Base-by-base conservation (phyloP, 164 flowering plant species). In the Houttuynia cordata region DNA sequence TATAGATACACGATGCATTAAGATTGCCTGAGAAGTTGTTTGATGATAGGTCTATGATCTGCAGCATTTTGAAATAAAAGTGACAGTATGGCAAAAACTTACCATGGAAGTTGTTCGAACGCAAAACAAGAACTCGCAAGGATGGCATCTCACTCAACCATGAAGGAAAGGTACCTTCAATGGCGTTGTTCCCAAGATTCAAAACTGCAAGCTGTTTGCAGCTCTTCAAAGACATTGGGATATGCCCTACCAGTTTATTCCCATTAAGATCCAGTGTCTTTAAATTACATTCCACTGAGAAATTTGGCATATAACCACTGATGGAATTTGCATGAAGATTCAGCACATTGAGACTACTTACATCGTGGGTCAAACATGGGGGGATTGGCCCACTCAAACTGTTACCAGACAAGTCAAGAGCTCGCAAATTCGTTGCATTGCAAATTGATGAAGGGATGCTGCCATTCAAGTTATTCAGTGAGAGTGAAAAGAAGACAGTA, bases 391-490 rank as follows among this genome's bases (percentile, higher is more conserved):
- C 83, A 39, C 25, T 62, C 37, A 88, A 68, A 1, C 10, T 19
- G 59, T 86, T 88, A n/a, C 63, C 24, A 0, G 93, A 84, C 13
- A 86, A 65, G 53, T 81, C 82, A 40, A 83, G 82, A 64, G 77
- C 80, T 59, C 42, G 67, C 30, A 82, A 76, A 30, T n/a, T 54
- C 0, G 3, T 13, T 0, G 69, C 78, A 56, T 72, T 68, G 74
- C 96, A 88, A 2, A 86, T 42, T 1, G 87, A 80, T 7, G 34
- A 0, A 45, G 79, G 76, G 41, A 73, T 66, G 54, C 60, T 24
- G 20, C 76, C 72, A 3, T 0, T 12, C 10, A 73, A 50, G 0
- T 45, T 9, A 56, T 76, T 76, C n/a, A 54, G 59, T 18, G 83
- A 59, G 24, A 83, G 58, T 19, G 83, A 81, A 53, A 81, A 63